Conservation (phyloP, 306 rosid genomes). For the Malus fusca region DNA sequence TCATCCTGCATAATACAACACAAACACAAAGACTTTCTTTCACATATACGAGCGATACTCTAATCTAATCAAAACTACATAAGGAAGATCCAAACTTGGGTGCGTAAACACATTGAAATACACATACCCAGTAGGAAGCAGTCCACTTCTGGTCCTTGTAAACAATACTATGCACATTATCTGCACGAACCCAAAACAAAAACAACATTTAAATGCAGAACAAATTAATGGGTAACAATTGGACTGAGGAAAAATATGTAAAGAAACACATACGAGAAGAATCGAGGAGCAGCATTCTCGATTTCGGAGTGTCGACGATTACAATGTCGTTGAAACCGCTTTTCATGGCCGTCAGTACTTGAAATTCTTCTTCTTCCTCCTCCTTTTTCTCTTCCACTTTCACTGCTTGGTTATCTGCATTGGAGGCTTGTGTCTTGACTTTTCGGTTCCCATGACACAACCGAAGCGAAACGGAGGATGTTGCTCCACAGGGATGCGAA, state of each 20-base stretch:
- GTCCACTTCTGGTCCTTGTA: constrained; percentile 80
- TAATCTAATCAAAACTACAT: neutral
- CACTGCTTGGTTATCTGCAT: constrained; percentile 9
- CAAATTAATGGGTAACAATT: neutral
- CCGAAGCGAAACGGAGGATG: neutral
- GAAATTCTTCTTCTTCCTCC: constrained; percentile 45
- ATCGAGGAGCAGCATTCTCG: constrained; percentile 83
- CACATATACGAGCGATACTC: neutral
- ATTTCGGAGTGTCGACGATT: constrained; percentile 54
- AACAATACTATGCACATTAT: constrained; percentile 75
- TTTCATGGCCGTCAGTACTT: constrained; percentile 32
- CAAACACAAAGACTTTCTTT: neutral
- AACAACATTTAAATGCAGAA: neutral
- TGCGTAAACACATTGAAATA: neutral
- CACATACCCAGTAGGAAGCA: constrained; percentile 69
- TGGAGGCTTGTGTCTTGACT: neutral
- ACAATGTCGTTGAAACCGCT: constrained; percentile 63
- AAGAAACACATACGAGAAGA: constrained; percentile 36
- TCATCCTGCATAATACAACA: constrained; percentile 63
- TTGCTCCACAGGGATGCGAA: neutral
- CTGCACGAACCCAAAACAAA: constrained; percentile 30
- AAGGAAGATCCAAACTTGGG: neutral
- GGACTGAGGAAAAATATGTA: neutral
- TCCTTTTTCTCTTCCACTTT: constrained; percentile 12
- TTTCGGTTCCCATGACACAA: neutral